Base-by-base conservation (phyloP, 371 early-diverging fungal genomes). In the Mucor circinelloides region DNA sequence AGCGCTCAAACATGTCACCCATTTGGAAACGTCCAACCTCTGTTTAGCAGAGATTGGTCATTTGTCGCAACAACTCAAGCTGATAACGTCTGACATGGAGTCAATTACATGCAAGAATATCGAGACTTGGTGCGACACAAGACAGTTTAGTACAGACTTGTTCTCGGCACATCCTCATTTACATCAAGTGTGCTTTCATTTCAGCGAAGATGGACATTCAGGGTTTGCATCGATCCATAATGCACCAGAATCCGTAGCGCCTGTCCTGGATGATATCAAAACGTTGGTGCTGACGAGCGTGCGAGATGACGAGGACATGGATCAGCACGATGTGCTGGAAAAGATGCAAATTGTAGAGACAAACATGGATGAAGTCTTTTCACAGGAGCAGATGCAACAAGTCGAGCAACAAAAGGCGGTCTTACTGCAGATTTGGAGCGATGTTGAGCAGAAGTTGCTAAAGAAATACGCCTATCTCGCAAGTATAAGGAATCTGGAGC, bases 41-140 rank as follows among this genome's bases (percentile, higher is more conserved):
- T 72, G 72, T 46, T 40, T 72, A 21, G 69, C 72, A 15, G 69
- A 72, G 30, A 72, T 68, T n/a, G 64, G 56, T 1, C 58, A 65
- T 32, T 15, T 72, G 3, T 68, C 63, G 0, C 66, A 46, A 8
- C 64, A 72, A 28, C 12, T 68, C 19, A 21, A 28, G 23, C 28
- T 30, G 32, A 40, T 21, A 7, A n/a, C 36, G 44, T 32, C 61
- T 40, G 6, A 55, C 36, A 50, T 68, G 0, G n/a, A 30, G 12
- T 56, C 31, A 1, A 30, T 72, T 5, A 23, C 28, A 7, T 72
- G 72, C 25, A 58, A 25, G 4, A 27, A 68, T 38, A 72, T 72
- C 17, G 72, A 72, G 17, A 72, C 72, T 30, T 72, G 72, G 72
- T 72, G 72, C 38, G 68, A 68, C 46, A 64, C 62, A 25, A 55